A percentile compares a stretch with the other conserved stretches of the same genome.
These are phyloP conservation scores for Metschnikowia koreensis DNA, from an alignment of 805 yeast species.

Conservation along the genomic window DNA sequence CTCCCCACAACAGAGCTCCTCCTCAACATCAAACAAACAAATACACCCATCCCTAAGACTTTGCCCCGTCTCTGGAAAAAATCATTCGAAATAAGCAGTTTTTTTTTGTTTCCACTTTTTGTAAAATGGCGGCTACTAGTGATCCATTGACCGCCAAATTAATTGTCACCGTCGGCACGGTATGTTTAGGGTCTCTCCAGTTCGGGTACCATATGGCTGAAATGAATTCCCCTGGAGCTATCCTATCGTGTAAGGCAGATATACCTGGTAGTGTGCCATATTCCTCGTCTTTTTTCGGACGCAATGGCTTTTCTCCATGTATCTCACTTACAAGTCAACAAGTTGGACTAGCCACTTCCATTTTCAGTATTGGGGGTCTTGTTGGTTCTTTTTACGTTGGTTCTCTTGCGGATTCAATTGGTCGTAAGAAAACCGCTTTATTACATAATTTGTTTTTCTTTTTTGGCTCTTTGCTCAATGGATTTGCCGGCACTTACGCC, in stretches of 20 bases:
- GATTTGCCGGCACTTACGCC: constrained; percentile 42
- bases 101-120: neutral
- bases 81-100: neutral
- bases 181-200: constrained; percentile 78
- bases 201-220: constrained; percentile 96
- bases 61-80: neutral
- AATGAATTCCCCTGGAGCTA: constrained; percentile 82
- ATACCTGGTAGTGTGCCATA: constrained; percentile 34
- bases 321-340: constrained; percentile 55
- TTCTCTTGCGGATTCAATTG: constrained; percentile 57
- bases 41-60: neutral
- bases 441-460: constrained; percentile 51
- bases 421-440: constrained; percentile 56
- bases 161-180: constrained; percentile 48
- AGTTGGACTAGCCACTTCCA: constrained; percentile 72
- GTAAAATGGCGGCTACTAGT: neutral
- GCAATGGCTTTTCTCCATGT: constrained; percentile 47
- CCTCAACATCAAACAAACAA: neutral
- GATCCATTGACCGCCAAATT: constrained; percentile 29
- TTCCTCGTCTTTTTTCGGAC: constrained; percentile 39
- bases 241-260: constrained; percentile 53
- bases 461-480: constrained; percentile 63
- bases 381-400: constrained; percentile 73
- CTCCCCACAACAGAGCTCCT: neutral
- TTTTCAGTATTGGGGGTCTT: constrained; percentile 82